Conservation (phyloP, 2,329 filamentous ascomycete genomes). For the Biscogniauxia marginata region DNA sequence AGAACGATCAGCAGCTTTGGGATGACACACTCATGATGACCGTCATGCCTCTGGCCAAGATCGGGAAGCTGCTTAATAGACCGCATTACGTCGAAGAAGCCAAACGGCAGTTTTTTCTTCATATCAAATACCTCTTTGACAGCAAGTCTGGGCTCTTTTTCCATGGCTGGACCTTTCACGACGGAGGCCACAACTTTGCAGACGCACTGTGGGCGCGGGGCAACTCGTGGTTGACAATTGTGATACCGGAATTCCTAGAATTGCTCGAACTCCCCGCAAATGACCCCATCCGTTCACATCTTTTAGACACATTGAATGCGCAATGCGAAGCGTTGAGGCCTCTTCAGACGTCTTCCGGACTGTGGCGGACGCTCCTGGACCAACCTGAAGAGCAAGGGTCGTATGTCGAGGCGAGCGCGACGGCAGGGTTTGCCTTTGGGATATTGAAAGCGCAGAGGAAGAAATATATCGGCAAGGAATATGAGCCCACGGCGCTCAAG, state of each 20-base stretch:
- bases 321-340: constrained; percentile 65
- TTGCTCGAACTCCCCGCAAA: constrained; percentile 61
- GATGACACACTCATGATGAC: constrained; percentile 90
- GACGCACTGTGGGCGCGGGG: constrained; percentile 57
- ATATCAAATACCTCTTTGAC: constrained; percentile 78
- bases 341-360: constrained; percentile 60
- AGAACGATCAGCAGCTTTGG: constrained; percentile 76
- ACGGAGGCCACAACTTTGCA: constrained; percentile 63
- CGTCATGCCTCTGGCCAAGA: constrained; percentile 76
- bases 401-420: constrained; percentile 74
- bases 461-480: constrained; percentile 64
- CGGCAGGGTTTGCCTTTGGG: constrained; percentile 78
- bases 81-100: constrained; percentile 76
- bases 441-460: constrained; percentile 72
- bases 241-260: constrained; percentile 79
- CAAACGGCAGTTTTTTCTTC: constrained; percentile 73
- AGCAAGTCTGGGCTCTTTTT: constrained; percentile 70
- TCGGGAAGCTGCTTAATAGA: constrained; percentile 66
- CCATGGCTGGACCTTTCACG: constrained; percentile 78
- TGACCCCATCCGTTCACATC: constrained; percentile 60
- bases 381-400: constrained; percentile 64
- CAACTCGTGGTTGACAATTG: constrained; percentile 77
- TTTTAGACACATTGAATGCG: constrained; percentile 63
- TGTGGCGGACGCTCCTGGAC: constrained; percentile 76
- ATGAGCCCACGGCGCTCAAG: constrained; percentile 59